Conservation (phyloP, 805 yeast species). For the Zygoascus bituminiphila region DNA sequence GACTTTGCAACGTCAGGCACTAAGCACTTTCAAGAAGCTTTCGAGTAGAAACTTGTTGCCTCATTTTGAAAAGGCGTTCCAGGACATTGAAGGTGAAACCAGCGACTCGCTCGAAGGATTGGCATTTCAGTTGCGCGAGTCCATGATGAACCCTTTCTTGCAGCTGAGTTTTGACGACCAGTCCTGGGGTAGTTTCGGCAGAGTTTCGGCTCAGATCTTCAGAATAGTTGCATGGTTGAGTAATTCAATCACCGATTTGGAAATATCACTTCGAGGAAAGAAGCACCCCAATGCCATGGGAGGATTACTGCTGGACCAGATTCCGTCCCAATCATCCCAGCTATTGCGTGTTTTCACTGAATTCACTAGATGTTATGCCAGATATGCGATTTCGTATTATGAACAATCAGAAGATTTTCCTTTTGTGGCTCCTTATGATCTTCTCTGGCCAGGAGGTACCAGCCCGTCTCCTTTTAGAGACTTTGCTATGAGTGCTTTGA, state of each 20-base stretch:
- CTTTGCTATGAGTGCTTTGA: conserved; percentile 7
- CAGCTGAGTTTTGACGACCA: conserved; percentile 8
- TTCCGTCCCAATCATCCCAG: conserved; percentile 54
- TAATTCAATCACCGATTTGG: conserved; percentile 55
- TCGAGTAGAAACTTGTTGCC: background rate
- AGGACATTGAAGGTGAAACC: background rate
- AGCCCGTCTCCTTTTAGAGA: conserved; percentile 7
- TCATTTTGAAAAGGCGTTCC: background rate
- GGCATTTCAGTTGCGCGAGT: background rate
- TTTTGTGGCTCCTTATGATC: background rate
- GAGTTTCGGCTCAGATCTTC: background rate
- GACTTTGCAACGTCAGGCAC: background rate
- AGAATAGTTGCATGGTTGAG: conserved; percentile 27
- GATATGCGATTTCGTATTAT: background rate
- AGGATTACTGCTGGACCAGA: conserved; percentile 43
- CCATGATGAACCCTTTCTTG: background rate
- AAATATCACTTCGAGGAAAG: conserved; percentile 54
- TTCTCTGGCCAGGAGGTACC: background rate
- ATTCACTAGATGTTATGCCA: conserved; percentile 8
- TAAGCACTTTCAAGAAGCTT: background rate
- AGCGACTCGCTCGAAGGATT: background rate
- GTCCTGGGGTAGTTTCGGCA: conserved; percentile 14
- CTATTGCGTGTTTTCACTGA: conserved; percentile 46
- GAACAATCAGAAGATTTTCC: background rate
- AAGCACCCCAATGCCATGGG: conserved; percentile 26